Base-by-base conservation (phyloP, 331 rosid species). In the Arachis monticola region DNA sequence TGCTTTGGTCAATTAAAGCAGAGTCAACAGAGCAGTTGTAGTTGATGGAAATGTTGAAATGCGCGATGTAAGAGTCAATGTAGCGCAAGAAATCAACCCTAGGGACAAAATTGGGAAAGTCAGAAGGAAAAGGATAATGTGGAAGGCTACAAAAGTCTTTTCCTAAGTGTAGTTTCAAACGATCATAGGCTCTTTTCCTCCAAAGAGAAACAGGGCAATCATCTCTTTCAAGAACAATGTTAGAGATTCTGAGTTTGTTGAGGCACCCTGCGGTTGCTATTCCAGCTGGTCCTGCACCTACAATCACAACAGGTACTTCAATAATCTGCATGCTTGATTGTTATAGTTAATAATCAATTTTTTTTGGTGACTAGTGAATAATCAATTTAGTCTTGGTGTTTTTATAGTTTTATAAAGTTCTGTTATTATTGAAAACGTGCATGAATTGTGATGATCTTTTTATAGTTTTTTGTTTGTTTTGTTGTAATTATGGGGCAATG, bases 231-330 rank as follows among this genome's bases (percentile, higher is more conserved):
- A 91, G 32, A 8, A 91, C 77, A 2, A 88, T 9, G 73, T 87
- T 88, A 1, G 82, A 35, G 13, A 91, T 77, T 7, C 71, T 60
- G 2, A 71, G 74, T 38, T 57, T 82, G 55, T 83, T 91, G 1
- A 88, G 86, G 73, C 96, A 91, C 10, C 87, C 90, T 0, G 96
- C 67, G 1, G 84, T 80, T 63, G 93, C 90, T 58, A 91, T 6
- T 2, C 92, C 96, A 0, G 93, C 88, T 48, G 93, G 96, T 0
- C 96, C 96, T 0, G 83, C 96, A 1, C 96, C 96, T 0, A 88
- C 87, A 32, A 90, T 77, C 41, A 88, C 67, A 10, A 90, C 91
- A 5, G 81, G 72, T 0, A 74, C 65, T 71, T 86, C 83, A 11
- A 35, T 35, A 35, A 74, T 31, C 8, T 63, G 85, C 92, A 85